phyloP scores from a whole-genome alignment of 1,139 yeast genomes.

The Suhomyces panamericanus region DNA sequence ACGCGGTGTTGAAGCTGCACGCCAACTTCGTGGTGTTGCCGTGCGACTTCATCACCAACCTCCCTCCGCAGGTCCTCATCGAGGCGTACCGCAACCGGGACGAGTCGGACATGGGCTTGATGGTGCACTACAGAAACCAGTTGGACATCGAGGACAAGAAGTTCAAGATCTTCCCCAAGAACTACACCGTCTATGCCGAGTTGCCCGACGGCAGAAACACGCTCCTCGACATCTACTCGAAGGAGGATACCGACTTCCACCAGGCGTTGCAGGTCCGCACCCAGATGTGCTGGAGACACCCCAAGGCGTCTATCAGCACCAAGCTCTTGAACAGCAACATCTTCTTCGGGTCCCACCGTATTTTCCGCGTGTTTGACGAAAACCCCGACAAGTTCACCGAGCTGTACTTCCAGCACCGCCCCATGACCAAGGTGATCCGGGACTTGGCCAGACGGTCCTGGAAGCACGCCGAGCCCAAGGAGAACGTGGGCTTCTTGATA shows the following conservation, averaged over 20 bases:
- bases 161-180: slow-evolving; percentile 49
- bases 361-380: slow-evolving; percentile 40
- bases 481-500: slow-evolving; percentile 62
- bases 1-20: slow-evolving; percentile 34
- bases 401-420: slow-evolving; percentile 41
- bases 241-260: slow-evolving; percentile 62
- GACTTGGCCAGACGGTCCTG: slow-evolving; percentile 91
- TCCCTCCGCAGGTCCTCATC: slow-evolving; percentile 85
- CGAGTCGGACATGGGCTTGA: slow-evolving; percentile 65
- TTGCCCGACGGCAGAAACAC: slow-evolving; percentile 51
- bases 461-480: slow-evolving; percentile 66
- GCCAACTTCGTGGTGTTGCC: slow-evolving; percentile 74
- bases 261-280: slow-evolving; percentile 77
- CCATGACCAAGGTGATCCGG: slow-evolving; percentile 71
- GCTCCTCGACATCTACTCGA: slow-evolving; percentile 70
- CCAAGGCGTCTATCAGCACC: slow-evolving; percentile 74
- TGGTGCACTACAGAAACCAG: slow-evolving; percentile 68
- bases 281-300: slow-evolving; percentile 87
- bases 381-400: slow-evolving; percentile 38
- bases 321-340: slow-evolving; percentile 75
- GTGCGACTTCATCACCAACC: slow-evolving; percentile 88
- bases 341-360: slow-evolving; percentile 66
- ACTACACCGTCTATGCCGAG: slow-evolving; percentile 53
- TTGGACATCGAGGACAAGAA: slow-evolving; percentile 81
- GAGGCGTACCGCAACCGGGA: slow-evolving; percentile 78